Conservation (phyloP, 2,329 filamentous ascomycete species). For the Ascochyta rabiei region DNA sequence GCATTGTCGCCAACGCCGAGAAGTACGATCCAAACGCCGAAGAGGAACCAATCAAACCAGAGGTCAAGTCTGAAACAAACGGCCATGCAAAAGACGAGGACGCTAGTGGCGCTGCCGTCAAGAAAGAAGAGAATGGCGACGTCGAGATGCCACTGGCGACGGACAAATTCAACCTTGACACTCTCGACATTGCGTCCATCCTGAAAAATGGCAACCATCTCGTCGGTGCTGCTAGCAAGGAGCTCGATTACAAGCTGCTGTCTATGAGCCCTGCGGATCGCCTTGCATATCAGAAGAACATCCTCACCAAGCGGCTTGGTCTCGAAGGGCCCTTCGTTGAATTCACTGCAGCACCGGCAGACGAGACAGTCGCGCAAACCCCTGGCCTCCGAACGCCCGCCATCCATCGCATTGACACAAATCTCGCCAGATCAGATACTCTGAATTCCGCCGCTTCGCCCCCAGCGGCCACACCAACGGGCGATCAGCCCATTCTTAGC, state of each 20-base stretch:
- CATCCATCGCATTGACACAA: slow-evolving; percentile 59
- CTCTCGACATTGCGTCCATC: slow-evolving; percentile 78
- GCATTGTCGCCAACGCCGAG: slow-evolving; percentile 88
- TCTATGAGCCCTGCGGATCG: slow-evolving; percentile 81
- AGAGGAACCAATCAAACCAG: slow-evolving; percentile 67
- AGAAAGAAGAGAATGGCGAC: slow-evolving; percentile 60
- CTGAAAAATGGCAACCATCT: slow-evolving; percentile 84
- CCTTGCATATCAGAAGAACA: slow-evolving; percentile 88
- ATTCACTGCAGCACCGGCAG: slow-evolving; percentile 75
- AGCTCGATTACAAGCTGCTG: slow-evolving; percentile 83
- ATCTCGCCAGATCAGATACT: slow-evolving; percentile 53
- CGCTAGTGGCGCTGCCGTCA: slow-evolving; percentile 45
- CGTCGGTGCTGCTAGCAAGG: slow-evolving; percentile 78
- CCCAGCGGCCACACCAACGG: slow-evolving; percentile 49
- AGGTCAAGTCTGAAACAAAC: slow-evolving; percentile 50
- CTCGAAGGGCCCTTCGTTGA: slow-evolving; percentile 84
- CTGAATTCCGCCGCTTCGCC: slow-evolving; percentile 56
- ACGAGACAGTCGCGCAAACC: slow-evolving; percentile 60
- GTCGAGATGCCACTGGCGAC: slow-evolving; percentile 51
- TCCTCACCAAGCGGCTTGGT: slow-evolving; percentile 78
- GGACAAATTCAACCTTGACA: slow-evolving; percentile 72
- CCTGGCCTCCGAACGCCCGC: slow-evolving; percentile 45
- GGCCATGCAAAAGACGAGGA: slow-evolving; percentile 65
- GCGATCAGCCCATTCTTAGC: slow-evolving; percentile 68
- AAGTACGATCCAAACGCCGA: slow-evolving; percentile 85